phyloP scores from a whole-genome alignment of 2,329 filamentous ascomycete genomes.

The Alternaria brassicicola region DNA sequence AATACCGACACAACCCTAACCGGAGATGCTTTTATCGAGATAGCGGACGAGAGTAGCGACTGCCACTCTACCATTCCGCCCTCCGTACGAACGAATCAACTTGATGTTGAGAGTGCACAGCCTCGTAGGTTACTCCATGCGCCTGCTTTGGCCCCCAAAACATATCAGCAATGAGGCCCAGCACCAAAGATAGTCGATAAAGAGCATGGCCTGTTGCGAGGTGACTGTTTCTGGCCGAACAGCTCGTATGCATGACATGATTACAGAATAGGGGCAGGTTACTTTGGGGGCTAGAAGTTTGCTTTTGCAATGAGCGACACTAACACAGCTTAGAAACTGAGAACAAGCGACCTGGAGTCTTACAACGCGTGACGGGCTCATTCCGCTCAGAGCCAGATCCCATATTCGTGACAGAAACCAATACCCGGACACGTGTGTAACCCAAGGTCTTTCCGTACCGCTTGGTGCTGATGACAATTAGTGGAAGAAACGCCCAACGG shows the following conservation, averaged over 20 bases:
- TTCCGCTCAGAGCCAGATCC: slow-evolving; percentile 42
- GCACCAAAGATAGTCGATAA: neutral
- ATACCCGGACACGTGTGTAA: slow-evolving; percentile 40
- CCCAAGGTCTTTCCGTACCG: neutral
- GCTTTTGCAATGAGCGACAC: neutral
- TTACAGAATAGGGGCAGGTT: neutral
- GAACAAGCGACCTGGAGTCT: slow-evolving; percentile 31
- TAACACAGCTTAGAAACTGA: slow-evolving; percentile 26
- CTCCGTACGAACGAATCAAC: slow-evolving; percentile 16
- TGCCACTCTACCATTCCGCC: slow-evolving; percentile 17
- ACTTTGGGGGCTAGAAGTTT: neutral
- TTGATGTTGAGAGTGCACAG: slow-evolving; percentile 35
- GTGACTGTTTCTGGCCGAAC: neutral
- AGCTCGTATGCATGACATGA: slow-evolving; percentile 1
- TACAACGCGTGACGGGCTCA: slow-evolving; percentile 38
- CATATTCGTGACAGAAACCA: slow-evolving; percentile 38
- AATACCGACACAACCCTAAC: slow-evolving; percentile 36
- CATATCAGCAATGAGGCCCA: neutral
- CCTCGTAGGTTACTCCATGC: slow-evolving; percentile 35
- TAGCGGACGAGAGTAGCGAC: slow-evolving; percentile 23
- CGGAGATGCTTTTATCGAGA: slow-evolving; percentile 43
- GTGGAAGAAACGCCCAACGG: slow-evolving; percentile 49
- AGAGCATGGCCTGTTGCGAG: neutral
- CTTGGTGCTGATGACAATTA: slow-evolving; percentile 16
- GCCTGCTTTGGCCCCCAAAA: slow-evolving; percentile 21